A percentile compares a stretch with the other conserved stretches of the same genome.
phyloP scores from a whole-genome alignment of 2,329 filamentous ascomycete species.

The Plectosphaerella cucumerina region DNA sequence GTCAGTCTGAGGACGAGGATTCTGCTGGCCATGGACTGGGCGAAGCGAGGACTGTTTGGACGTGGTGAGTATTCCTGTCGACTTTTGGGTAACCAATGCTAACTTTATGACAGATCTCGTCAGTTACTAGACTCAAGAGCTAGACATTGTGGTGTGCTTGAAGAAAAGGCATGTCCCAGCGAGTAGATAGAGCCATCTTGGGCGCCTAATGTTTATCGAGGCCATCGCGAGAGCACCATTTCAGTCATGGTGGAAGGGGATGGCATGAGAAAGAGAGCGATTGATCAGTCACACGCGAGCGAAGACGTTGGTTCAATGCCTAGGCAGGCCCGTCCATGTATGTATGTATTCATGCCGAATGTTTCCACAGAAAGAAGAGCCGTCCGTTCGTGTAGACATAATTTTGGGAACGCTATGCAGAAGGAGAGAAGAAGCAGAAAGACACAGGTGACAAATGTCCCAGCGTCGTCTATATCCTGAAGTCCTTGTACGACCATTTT shows the following conservation, averaged over 20 bases:
- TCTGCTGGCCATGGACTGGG: constrained; percentile 96
- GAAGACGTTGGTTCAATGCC: no score
- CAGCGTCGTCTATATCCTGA: constrained; percentile 31
- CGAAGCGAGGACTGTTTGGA: constrained; percentile 92
- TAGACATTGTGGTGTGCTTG: background rate
- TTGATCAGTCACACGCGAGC: background rate
- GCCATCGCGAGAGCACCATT: no score
- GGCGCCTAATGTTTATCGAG: no score
- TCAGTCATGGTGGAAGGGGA: background rate
- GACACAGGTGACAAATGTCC: no score
- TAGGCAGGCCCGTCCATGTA: no score
- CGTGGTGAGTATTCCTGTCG: constrained; percentile 62
- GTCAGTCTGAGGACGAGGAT: constrained; percentile 87
- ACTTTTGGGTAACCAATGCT: background rate
- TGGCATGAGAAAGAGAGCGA: background rate
- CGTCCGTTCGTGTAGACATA: background rate
- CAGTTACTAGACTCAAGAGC: constrained; percentile 19
- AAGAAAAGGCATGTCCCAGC: constrained; percentile 7
- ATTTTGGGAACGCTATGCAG: background rate
- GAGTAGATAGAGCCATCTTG: constrained; percentile 1
- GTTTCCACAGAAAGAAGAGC: background rate
- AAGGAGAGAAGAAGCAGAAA: background rate
- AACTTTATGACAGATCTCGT: constrained; percentile 24
- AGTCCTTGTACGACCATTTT: constrained; percentile 99
- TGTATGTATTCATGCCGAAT: constrained; percentile 1